These are phyloP conservation scores for Hirschioporus abietinus DNA, from an alignment of 768 basidiomycete species.

Conservation along the genomic window DNA sequence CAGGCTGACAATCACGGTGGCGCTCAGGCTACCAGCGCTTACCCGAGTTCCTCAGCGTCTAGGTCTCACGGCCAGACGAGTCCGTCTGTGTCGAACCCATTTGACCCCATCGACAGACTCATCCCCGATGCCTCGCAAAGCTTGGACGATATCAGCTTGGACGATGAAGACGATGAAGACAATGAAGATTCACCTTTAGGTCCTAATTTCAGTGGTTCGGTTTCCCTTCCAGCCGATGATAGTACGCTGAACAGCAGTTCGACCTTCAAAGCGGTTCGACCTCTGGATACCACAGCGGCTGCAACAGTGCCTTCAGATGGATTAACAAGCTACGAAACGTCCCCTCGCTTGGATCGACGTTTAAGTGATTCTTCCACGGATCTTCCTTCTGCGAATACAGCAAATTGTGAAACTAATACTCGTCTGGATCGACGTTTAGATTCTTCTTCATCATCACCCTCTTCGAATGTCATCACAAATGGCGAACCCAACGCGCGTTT, in stretches of 20 bases:
- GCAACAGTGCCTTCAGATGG: too few relatives aligned
- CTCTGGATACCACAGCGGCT: too few relatives aligned
- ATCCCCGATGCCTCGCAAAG: not conserved
- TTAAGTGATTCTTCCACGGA: too few relatives aligned
- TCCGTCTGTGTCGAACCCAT: not conserved
- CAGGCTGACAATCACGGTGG: too few relatives aligned
- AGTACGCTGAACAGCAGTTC: not conserved
- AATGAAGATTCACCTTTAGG: too few relatives aligned
- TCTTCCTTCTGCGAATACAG: too few relatives aligned
- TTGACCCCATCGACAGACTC: not conserved
- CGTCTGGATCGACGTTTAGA: not conserved
- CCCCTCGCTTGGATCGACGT: too few relatives aligned
- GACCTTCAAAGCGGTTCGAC: too few relatives aligned
- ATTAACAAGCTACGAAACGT: too few relatives aligned
- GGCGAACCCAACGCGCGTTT: not conserved
- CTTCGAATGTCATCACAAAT: not conserved
- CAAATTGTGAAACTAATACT: not conserved
- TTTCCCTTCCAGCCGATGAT: not conserved
- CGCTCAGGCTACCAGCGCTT: too few relatives aligned
- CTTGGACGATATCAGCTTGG: not conserved
- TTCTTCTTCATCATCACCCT: not conserved
- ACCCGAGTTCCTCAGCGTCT: not conserved
- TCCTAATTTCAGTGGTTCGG: not conserved
- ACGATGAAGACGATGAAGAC: not conserved
- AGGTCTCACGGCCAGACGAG: not conserved